Percentiles rank a stretch among this genome's conserved stretches.
These are phyloP conservation scores for Termitomyces sp. DNA, from an alignment of 768 basidiomycete genomes.

Conservation along the genomic window DNA sequence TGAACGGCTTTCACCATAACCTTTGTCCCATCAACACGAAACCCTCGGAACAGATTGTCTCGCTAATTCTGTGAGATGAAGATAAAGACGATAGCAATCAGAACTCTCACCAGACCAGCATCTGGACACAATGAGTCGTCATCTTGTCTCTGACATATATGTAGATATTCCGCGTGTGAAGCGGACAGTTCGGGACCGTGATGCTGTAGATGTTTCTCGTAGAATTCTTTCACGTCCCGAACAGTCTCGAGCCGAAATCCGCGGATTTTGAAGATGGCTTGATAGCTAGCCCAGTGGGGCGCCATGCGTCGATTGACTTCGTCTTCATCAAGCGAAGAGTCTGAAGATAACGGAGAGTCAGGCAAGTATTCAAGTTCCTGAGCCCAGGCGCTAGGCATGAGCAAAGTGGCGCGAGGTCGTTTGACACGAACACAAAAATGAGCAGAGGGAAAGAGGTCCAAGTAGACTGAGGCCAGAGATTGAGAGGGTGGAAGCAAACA, in stretches of 20 bases:
- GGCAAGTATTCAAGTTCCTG: conserved; percentile 21
- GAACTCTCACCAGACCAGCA: conserved; percentile 54
- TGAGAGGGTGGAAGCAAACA: neutral
- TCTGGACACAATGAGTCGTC: conserved; percentile 67
- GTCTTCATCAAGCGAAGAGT: conserved; percentile 51
- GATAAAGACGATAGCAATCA: neutral
- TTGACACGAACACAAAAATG: neutral
- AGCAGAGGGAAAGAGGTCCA: neutral
- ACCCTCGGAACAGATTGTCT: conserved; percentile 69
- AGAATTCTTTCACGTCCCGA: conserved; percentile 58
- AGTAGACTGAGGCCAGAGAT: neutral
- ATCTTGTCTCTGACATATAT: conserved; percentile 27
- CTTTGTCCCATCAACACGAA: conserved; percentile 44
- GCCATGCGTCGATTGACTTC: conserved; percentile 52
- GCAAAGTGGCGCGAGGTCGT: neutral
- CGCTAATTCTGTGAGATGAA: conserved; percentile 36
- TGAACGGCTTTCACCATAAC: conserved; percentile 69
- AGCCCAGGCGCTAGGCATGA: conserved; percentile 19
- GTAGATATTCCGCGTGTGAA: conserved; percentile 26
- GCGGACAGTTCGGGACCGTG: conserved; percentile 1
- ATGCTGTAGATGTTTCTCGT: conserved; percentile 23
- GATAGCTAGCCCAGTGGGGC: conserved; percentile 60
- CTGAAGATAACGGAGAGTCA: conserved; percentile 39
- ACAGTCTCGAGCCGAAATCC: conserved; percentile 68
- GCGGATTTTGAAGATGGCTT: conserved; percentile 34